These are phyloP conservation scores for Mollisiaceae sp. DNA, from an alignment of 2,329 filamentous ascomycete species.

Conservation along the genomic window DNA sequence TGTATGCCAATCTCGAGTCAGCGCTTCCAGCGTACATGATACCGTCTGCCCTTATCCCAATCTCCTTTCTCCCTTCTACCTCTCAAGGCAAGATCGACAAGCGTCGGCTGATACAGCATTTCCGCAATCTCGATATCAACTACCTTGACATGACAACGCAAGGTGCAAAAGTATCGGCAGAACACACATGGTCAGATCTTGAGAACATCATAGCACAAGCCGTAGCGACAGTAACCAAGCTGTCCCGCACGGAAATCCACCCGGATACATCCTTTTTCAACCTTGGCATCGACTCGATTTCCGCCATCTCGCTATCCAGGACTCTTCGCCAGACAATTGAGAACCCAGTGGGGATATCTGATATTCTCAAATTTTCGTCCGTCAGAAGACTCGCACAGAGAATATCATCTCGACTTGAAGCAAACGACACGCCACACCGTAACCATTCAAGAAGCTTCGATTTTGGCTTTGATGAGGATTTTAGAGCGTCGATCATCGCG, in stretches of 20 bases:
- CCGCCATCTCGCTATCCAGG: slow-evolving; percentile 73
- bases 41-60: slow-evolving; percentile 73
- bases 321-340: slow-evolving; percentile 54
- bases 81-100: slow-evolving; percentile 77
- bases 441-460: slow-evolving; percentile 1
- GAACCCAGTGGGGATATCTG: slow-evolving; percentile 65
- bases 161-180: slow-evolving; percentile 17
- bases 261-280: slow-evolving; percentile 75
- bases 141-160: slow-evolving; percentile 48
- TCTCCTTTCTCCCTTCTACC: slow-evolving; percentile 73
- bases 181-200: slow-evolving; percentile 52
- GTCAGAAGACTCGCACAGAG: slow-evolving; percentile 62
- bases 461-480: slow-evolving; percentile 36
- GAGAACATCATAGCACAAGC: slow-evolving; percentile 62
- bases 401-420: slow-evolving; percentile 28
- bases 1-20: slow-evolving; percentile 61
- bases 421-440: neutral
- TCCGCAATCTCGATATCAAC: slow-evolving; percentile 51
- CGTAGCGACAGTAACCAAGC: slow-evolving; percentile 56
- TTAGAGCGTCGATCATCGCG: slow-evolving; percentile 27
- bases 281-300: slow-evolving; percentile 84
- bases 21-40: slow-evolving; percentile 78
- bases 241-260: slow-evolving; percentile 54
- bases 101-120: slow-evolving; percentile 53
- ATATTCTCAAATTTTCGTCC: slow-evolving; percentile 70